A percentile compares a stretch with the other conserved stretches of the same genome.
Evolutionary conservation across 1,284 basidiomycete species (phyloP).

Genomic region (Chondrostereum purpureum): DNA sequence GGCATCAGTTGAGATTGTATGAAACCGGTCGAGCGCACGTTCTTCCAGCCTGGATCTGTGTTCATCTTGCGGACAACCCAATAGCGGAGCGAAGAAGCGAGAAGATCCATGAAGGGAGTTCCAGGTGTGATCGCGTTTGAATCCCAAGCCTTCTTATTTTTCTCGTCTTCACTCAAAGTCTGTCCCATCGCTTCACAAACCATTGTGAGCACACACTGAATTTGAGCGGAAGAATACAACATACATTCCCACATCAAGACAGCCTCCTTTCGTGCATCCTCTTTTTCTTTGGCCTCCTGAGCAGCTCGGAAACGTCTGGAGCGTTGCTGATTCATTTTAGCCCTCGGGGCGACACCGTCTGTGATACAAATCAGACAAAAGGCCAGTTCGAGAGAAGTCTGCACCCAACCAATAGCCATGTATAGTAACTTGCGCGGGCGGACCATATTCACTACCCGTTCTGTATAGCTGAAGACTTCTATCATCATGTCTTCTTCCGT

Average conservation of each 20-base stretch:
- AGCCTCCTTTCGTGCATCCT: constrained; percentile 76
- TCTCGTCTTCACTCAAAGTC: constrained; percentile 77
- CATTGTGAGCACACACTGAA: constrained; percentile 2
- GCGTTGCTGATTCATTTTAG: constrained; percentile 99
- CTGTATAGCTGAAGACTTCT: constrained; percentile 95
- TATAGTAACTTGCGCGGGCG: constrained; percentile 92
- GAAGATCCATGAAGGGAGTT: constrained; percentile 96
- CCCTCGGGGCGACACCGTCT: constrained; percentile 97
- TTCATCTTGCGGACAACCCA: constrained; percentile 98
- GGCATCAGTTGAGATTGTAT: neutral
- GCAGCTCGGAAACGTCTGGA: constrained; percentile 92
- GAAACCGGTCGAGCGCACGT: constrained; percentile 40
- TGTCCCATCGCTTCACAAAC: constrained; percentile 77
- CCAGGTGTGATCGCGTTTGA: constrained; percentile 98
- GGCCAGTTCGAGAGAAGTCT: neutral
- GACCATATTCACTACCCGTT: constrained; percentile 96
- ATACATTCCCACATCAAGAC: constrained; percentile 81
- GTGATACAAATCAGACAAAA: constrained; percentile 5
- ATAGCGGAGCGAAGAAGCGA: constrained; percentile 86
- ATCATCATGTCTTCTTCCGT: constrained; percentile 99
- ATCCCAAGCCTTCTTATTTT: constrained; percentile 89
- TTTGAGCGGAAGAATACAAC: constrained; percentile 14
- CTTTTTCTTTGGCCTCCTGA: constrained; percentile 93
- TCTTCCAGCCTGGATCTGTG: constrained; percentile 92
- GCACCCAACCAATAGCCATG: constrained; percentile 85